Conservation (phyloP, 257 asterid genomes). For the Gentiana straminea region DNA sequence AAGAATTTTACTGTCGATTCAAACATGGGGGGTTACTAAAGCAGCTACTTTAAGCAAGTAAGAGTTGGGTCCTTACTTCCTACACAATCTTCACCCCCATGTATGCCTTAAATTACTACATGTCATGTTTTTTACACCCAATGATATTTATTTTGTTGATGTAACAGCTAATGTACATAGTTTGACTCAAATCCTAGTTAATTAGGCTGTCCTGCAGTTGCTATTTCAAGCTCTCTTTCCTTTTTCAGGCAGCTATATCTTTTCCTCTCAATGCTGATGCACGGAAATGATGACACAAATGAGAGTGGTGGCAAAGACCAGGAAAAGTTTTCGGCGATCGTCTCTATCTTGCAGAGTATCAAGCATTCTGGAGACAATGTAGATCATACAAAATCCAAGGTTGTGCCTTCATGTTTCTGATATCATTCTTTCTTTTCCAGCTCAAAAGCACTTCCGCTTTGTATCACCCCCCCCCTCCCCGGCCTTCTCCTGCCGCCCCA, state of each 20-base stretch:
- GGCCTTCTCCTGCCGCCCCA: background rate
- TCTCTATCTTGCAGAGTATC: slow-evolving; percentile 55
- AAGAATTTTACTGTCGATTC: too few species aligned
- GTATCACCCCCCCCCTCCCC: slow-evolving; percentile 4
- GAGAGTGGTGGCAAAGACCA: slow-evolving; percentile 54
- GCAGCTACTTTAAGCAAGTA: too few species aligned
- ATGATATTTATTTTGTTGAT: too few species aligned
- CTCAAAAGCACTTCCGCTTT: too few species aligned
- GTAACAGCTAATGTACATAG: too few species aligned
- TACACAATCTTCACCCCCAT: too few species aligned
- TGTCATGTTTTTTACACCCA: too few species aligned
- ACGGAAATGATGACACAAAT: slow-evolving; percentile 60
- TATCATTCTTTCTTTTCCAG: background rate
- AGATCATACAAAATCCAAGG: slow-evolving; percentile 73
- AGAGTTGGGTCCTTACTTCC: too few species aligned
- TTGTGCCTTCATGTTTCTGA: slow-evolving; percentile 15
- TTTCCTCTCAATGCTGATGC: slow-evolving; percentile 86
- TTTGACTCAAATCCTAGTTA: too few species aligned
- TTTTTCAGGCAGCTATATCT: slow-evolving; percentile 66
- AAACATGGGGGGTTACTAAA: too few species aligned
- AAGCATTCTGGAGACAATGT: slow-evolving; percentile 70
- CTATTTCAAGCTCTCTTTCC: slow-evolving; percentile 4
- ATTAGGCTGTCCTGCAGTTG: too few species aligned
- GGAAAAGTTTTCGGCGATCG: slow-evolving; percentile 49
- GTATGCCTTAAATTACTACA: too few species aligned